These are phyloP conservation scores for Metschnikowia koreensis DNA, from an alignment of 805 yeast species.

Conservation along the genomic window DNA sequence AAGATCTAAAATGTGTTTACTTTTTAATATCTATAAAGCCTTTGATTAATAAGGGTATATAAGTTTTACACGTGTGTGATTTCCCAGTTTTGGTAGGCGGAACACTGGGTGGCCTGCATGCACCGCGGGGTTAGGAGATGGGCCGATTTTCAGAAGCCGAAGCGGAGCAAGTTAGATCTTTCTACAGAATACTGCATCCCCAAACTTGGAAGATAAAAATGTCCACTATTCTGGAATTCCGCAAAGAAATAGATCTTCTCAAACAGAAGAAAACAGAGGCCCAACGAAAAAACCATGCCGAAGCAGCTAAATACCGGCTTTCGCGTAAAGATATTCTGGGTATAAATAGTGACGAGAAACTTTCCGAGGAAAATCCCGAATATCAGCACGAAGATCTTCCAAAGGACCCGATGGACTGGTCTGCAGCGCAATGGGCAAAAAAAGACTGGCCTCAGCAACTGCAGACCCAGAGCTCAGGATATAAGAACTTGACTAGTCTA, in stretches of 20 bases:
- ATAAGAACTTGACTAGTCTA: conserved; percentile 49
- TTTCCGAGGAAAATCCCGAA: background rate
- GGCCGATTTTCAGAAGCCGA: background rate
- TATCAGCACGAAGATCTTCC: background rate
- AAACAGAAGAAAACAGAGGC: conserved; percentile 7
- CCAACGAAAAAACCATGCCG: conserved; percentile 8
- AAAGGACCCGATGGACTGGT: conserved; percentile 22
- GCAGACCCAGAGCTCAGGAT: conserved; percentile 27
- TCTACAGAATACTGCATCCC: background rate
- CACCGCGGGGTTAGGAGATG: conserved; percentile 1
- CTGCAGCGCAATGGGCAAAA: conserved; percentile 62
- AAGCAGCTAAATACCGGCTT: conserved; percentile 1
- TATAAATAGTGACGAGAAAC: background rate
- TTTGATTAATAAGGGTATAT: too few relatives aligned
- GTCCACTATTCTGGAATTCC: background rate
- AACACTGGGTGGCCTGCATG: background rate
- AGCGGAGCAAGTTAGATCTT: too few relatives aligned
- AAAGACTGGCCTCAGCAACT: conserved; percentile 12
- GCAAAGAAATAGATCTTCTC: conserved; percentile 8
- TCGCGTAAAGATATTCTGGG: background rate
- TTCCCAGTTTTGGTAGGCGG: background rate
- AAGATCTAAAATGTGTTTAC: too few relatives aligned
- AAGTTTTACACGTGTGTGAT: too few relatives aligned
- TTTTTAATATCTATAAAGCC: too few relatives aligned
- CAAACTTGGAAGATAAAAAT: background rate